Conservation (phyloP, 805 yeast genomes). For the Cyberlindnera samutprakarnensis region DNA sequence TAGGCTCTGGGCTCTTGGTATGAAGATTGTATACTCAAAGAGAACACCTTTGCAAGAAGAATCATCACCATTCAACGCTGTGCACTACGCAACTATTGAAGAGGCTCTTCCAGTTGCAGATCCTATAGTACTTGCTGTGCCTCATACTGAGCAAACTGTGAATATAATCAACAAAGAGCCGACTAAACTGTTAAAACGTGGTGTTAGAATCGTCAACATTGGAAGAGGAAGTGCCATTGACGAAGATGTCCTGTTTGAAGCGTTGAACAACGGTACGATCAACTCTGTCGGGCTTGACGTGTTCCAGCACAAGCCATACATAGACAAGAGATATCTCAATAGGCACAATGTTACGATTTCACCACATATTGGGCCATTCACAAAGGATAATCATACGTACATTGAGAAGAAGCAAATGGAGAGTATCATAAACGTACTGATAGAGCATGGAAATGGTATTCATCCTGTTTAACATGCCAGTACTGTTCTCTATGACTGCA, state of each 20-base stretch:
- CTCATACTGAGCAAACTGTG: conserved; percentile 50
- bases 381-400: conserved; percentile 43
- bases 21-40: conserved; percentile 56
- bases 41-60: conserved; percentile 35
- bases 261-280: conserved; percentile 51
- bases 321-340: conserved; percentile 40
- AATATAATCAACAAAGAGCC: conserved; percentile 43
- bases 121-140: conserved; percentile 56
- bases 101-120: conserved; percentile 37
- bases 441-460: conserved; percentile 11
- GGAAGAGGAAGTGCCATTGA: conserved; percentile 68
- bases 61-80: conserved; percentile 36
- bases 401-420: conserved; percentile 47
- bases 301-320: conserved; percentile 52
- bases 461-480: conserved; percentile 7
- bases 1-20: conserved; percentile 49
- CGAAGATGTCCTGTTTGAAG: conserved; percentile 52
- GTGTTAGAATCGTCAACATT: conserved; percentile 59
- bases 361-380: conserved; percentile 71
- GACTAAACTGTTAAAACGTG: conserved; percentile 39
- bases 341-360: conserved; percentile 60
- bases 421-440: conserved; percentile 34
- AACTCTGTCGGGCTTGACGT: conserved; percentile 71
- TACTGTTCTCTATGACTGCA: neutral
- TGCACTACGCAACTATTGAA: conserved; percentile 38